Percentiles rank a stretch among this genome's conserved stretches.
phyloP scores from a whole-genome alignment of 108 stramenopile genomes.

The Cylindrotheca closterium region DNA sequence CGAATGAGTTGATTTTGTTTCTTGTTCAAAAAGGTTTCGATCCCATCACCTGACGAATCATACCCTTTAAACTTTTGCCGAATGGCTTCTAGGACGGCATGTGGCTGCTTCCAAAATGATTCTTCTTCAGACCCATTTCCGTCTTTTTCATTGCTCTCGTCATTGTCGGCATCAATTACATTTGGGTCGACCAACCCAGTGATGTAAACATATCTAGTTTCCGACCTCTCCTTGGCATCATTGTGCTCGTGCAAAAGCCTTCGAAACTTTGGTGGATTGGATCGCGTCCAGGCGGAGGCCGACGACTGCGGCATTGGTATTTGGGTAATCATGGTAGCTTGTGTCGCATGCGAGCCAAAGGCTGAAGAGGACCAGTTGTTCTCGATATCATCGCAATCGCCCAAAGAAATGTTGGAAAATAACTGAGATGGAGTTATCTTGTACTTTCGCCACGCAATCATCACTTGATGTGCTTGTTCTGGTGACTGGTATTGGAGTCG shows the following conservation, averaged over 20 bases:
- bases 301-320: slow-evolving; percentile 20
- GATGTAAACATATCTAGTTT: slow-evolving; percentile 71
- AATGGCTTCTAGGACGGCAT: slow-evolving; percentile 30
- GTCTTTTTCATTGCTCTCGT: slow-evolving; percentile 1
- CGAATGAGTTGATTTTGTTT: slow-evolving; percentile 6
- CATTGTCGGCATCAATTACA: background rate
- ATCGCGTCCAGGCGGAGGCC: slow-evolving; percentile 47
- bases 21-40: slow-evolving; percentile 51
- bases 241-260: slow-evolving; percentile 37
- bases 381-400: background rate
- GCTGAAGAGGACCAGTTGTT: slow-evolving; percentile 10
- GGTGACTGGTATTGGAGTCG: slow-evolving; percentile 39
- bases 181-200: slow-evolving; percentile 40
- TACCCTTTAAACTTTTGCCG: slow-evolving; percentile 36
- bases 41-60: slow-evolving; percentile 38
- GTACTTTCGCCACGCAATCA: slow-evolving; percentile 19
- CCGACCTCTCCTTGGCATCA: slow-evolving; percentile 35
- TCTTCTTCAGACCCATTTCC: background rate
- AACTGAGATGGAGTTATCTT: slow-evolving; percentile 34
- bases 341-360: slow-evolving; percentile 44
- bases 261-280: slow-evolving; percentile 85
- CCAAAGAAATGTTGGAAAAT: slow-evolving; percentile 3
- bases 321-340: slow-evolving; percentile 52
- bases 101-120: slow-evolving; percentile 22
- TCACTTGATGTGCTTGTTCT: slow-evolving; percentile 20